These are phyloP conservation scores for Larix kaempferi DNA, from an alignment of 75 land plant genomes.

Conservation along the genomic window DNA sequence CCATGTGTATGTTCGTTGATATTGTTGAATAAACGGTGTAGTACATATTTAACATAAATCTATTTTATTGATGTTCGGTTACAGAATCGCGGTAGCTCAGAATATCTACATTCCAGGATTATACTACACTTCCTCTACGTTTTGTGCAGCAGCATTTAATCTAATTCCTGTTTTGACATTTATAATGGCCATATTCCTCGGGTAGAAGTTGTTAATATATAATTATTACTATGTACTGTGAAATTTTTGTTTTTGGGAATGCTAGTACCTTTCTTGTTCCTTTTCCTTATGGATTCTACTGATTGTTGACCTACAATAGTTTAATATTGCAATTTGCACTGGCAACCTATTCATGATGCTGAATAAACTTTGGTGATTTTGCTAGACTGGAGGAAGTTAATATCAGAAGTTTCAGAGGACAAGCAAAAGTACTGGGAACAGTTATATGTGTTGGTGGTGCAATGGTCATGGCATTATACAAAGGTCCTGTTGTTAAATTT, in stretches of 20 bases:
- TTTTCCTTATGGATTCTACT: too few relatives aligned
- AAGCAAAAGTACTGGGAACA: neutral
- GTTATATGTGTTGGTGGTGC: neutral
- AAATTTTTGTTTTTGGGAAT: too few relatives aligned
- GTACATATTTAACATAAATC: neutral
- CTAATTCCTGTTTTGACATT: slow-evolving; percentile 29
- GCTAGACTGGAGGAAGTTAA: neutral
- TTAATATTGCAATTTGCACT: too few relatives aligned
- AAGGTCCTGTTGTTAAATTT: neutral
- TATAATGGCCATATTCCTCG: slow-evolving; percentile 14
- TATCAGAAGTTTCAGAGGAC: neutral
- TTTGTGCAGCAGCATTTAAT: slow-evolving; percentile 26
- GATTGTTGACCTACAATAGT: too few relatives aligned
- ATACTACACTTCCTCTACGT: slow-evolving; percentile 23
- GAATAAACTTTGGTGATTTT: neutral
- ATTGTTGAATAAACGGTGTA: neutral
- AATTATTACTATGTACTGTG: too few relatives aligned
- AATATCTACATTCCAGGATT: slow-evolving; percentile 26
- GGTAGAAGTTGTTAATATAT: slow-evolving; percentile 7
- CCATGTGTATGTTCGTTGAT: neutral
- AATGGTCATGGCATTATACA: slow-evolving; percentile 3
- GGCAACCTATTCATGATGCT: too few relatives aligned
- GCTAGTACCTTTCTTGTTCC: too few relatives aligned
- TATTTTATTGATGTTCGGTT: too few relatives aligned
- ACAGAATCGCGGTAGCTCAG: slow-evolving; percentile 26